Conservation (phyloP, 495 filamentous ascomycete genomes). For the Clohesyomyces aquaticus region DNA sequence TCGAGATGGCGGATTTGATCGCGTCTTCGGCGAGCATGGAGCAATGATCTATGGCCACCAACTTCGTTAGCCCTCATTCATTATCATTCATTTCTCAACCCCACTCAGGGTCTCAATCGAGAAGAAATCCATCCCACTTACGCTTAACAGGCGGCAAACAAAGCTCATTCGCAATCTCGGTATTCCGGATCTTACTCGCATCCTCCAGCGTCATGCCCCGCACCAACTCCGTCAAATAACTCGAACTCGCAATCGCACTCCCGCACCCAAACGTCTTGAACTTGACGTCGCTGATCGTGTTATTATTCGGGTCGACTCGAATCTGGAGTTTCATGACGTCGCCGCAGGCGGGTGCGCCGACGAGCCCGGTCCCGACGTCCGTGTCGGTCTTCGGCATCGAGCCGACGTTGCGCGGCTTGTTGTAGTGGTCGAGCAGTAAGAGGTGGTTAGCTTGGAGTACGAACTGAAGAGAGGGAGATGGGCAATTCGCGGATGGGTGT, state of each 20-base stretch:
- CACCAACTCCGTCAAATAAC: conserved; percentile 90
- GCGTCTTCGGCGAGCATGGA: conserved; percentile 99
- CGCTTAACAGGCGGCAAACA: conserved; percentile 93
- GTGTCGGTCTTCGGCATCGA: conserved; percentile 82
- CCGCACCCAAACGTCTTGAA: conserved; percentile 99
- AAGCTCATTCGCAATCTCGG: conserved; percentile 95
- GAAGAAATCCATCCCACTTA: conserved; percentile 58
- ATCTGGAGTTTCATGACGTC: conserved; percentile 99
- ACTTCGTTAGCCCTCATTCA: conserved; percentile 6
- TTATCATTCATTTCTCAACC: too few relatives aligned
- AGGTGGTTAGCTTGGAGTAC: conserved; percentile 45
- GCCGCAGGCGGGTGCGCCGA: conserved; percentile 89
- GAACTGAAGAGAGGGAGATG: conserved; percentile 14
- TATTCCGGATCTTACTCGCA: conserved; percentile 88
- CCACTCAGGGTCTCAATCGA: too few relatives aligned
- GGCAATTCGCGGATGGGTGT: not conserved
- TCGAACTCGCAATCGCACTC: conserved; percentile 87
- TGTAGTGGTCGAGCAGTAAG: conserved; percentile 88
- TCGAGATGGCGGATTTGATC: conserved; percentile 97
- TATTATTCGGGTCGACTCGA: conserved; percentile 84
- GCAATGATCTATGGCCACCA: conserved; percentile 73
- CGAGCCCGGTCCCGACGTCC: conserved; percentile 95
- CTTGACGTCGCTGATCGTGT: conserved; percentile 91
- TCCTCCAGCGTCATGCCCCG: conserved; percentile 96
- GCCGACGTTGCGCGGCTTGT: conserved; percentile 89